A percentile compares a stretch with the other conserved stretches of the same genome.
These are phyloP conservation scores for Trichoderma polysporum DNA, from an alignment of 2,329 filamentous ascomycete species.

Conservation along the genomic window DNA sequence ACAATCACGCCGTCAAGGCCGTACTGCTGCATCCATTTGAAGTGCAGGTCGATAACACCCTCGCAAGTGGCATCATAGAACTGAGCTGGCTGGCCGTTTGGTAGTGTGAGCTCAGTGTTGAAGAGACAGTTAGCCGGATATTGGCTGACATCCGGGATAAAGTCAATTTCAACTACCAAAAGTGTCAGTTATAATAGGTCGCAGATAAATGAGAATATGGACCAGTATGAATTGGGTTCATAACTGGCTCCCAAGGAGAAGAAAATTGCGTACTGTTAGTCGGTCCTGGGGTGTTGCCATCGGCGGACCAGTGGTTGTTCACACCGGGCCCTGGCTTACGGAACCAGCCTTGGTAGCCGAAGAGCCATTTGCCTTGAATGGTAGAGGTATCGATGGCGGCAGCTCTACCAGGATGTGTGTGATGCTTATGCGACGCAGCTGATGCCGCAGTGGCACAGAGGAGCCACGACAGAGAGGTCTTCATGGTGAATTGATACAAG, in stretches of 20 bases:
- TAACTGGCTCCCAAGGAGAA: not conserved
- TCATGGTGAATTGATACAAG: not conserved
- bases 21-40: slow-evolving; percentile 18
- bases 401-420: not conserved
- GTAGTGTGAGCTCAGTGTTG: slow-evolving; percentile 12
- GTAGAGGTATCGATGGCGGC: slow-evolving; percentile 11
- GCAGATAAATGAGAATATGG: too few relatives aligned
- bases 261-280: not conserved
- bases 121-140: slow-evolving; percentile 16
- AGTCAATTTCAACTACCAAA: slow-evolving; percentile 12
- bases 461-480: slow-evolving; percentile 1
- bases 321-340: slow-evolving; percentile 16
- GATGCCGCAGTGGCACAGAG: slow-evolving; percentile 7
- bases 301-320: slow-evolving; percentile 17
- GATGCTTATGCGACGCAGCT: not conserved
- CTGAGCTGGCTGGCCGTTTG: slow-evolving; percentile 9
- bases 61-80: slow-evolving; percentile 14
- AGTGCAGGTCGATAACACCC: slow-evolving; percentile 14
- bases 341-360: slow-evolving; percentile 20
- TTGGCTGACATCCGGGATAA: slow-evolving; percentile 14
- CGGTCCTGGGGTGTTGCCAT: slow-evolving; percentile 15
- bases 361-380: slow-evolving; percentile 16
- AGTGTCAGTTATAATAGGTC: not conserved
- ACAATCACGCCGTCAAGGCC: slow-evolving; percentile 15
- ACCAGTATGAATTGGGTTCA: too few relatives aligned